phyloP scores from a whole-genome alignment of 1,284 basidiomycete genomes.

The Ceratobasidium sp. region DNA sequence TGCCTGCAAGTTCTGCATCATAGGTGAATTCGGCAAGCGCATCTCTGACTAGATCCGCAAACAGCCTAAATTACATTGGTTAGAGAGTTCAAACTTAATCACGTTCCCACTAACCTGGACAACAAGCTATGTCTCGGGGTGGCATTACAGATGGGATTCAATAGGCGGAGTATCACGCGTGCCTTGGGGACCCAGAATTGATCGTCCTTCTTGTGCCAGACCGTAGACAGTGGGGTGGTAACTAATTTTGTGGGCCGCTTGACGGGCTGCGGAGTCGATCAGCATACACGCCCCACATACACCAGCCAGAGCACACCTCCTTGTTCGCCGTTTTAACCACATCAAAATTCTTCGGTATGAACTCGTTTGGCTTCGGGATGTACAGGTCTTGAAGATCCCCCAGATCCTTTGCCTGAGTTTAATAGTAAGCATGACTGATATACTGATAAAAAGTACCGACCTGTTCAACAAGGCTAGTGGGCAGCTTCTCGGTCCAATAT shows the following conservation, averaged over 20 bases:
- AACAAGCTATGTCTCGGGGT: constrained; percentile 66
- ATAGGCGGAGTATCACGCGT: constrained; percentile 65
- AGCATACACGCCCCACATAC: background rate
- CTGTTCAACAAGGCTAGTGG: constrained; percentile 67
- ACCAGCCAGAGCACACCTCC: constrained; percentile 57
- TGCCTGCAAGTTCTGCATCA: constrained; percentile 90
- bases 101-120: constrained; percentile 59
- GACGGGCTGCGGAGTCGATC: constrained; percentile 60
- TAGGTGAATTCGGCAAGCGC: constrained; percentile 90
- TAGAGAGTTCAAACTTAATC: constrained; percentile 35
- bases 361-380: constrained; percentile 86
- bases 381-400: constrained; percentile 73
- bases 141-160: constrained; percentile 23
- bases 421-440: constrained; percentile 32
- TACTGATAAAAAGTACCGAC: constrained; percentile 53
- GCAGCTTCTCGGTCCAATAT: constrained; percentile 73
- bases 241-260: constrained; percentile 77
- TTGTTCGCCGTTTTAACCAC: constrained; percentile 74
- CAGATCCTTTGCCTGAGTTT: constrained; percentile 61
- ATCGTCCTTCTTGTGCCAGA: constrained; percentile 98
- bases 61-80: constrained; percentile 63
- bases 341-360: constrained; percentile 86
- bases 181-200: constrained; percentile 93
- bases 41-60: constrained; percentile 86
- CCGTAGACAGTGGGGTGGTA: constrained; percentile 70